Conservation (phyloP, 768 basidiomycete species). For the Cystofilobasidium ferigula region DNA sequence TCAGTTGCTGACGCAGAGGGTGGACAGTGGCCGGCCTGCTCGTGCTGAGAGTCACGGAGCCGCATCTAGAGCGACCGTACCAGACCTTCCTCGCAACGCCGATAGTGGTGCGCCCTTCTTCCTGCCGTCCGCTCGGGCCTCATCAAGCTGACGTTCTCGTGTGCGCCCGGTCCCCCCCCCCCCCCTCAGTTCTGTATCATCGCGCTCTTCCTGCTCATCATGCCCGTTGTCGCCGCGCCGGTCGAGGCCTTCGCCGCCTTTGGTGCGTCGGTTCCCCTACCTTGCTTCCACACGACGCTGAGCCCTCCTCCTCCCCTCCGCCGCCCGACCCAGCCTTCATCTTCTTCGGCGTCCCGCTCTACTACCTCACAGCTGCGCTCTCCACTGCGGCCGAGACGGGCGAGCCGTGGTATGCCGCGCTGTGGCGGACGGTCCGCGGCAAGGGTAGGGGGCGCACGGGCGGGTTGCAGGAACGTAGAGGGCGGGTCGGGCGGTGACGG, state of each 20-base stretch:
- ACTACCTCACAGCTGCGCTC: conserved; percentile 16
- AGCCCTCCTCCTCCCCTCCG: too few species aligned
- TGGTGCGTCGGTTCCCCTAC: conserved; percentile 42
- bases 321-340: conserved; percentile 10
- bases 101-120: neutral
- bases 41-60: conserved; percentile 71
- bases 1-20: neutral
- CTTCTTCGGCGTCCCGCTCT: conserved; percentile 13
- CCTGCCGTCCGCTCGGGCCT: neutral
- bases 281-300: neutral
- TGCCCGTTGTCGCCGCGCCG: conserved; percentile 91
- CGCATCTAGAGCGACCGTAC: conserved; percentile 61
- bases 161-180: neutral
- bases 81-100: conserved; percentile 10
- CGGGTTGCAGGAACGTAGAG: too few species aligned
- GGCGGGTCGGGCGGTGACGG: too few species aligned
- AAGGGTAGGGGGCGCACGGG: too few species aligned
- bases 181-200: conserved; percentile 39
- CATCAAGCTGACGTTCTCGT: neutral
- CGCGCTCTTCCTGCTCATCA: conserved; percentile 76
- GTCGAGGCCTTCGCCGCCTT: conserved; percentile 75
- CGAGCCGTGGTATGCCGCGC: neutral
- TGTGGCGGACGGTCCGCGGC: neutral
- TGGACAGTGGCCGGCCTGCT: conserved; percentile 72
- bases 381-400: neutral